phyloP scores from a whole-genome alignment of 306 rosid genomes.

The Oemleria cerasiformis region DNA sequence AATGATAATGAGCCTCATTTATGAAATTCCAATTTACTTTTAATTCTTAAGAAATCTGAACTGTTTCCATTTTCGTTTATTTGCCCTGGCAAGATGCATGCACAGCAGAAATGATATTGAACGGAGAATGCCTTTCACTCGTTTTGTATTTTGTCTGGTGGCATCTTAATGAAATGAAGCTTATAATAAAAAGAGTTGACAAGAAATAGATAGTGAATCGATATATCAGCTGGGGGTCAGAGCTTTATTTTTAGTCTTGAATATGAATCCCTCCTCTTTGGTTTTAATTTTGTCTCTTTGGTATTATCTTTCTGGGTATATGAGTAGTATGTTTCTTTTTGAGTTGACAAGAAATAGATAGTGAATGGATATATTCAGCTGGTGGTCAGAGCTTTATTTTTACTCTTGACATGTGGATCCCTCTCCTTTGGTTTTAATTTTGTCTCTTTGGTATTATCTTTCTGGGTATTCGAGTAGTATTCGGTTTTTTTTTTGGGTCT shows the following conservation, averaged over 20 bases:
- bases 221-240: not conserved
- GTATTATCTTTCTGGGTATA: no score
- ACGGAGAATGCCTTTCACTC: not conserved
- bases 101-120: not conserved
- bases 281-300: no score
- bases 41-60: not conserved
- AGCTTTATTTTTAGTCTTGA: no score
- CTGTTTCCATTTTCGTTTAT: not conserved
- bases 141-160: not conserved
- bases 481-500: no score
- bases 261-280: no score
- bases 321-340: no score
- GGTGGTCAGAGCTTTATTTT: not conserved
- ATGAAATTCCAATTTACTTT: not conserved
- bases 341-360: no score
- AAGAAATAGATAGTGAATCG: not conserved
- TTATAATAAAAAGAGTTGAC: not conserved
- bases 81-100: not conserved
- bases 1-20: no score
- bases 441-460: not conserved
- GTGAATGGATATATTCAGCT: no score
- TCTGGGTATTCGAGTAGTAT: not conserved
- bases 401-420: not conserved
- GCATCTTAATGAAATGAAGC: conserved; percentile 1
- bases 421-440: not conserved